Percentiles rank a stretch among this genome's conserved stretches.
Conservation (phyloP, 345 rosid genomes). For the Bretschneidera sinensis region DNA sequence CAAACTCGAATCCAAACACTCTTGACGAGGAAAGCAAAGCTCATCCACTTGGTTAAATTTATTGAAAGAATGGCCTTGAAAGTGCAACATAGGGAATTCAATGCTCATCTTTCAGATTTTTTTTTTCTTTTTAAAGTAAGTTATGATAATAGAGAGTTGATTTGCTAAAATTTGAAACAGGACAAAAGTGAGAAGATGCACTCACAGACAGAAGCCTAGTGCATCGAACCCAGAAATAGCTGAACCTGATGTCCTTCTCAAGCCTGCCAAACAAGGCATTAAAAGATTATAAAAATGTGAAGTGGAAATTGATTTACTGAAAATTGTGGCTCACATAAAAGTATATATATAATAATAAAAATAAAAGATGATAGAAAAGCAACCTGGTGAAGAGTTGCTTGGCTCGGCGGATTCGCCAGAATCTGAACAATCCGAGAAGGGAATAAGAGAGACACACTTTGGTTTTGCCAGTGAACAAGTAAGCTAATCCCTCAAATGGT, state of each 20-base stretch:
- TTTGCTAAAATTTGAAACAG: background rate
- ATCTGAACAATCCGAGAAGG: constrained; percentile 65
- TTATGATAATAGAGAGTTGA: no score
- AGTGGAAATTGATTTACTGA: background rate
- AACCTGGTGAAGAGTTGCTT: constrained; percentile 84
- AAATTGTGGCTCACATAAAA: no score
- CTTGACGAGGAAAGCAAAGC: no score
- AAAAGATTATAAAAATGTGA: background rate
- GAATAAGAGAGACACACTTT: constrained; percentile 45
- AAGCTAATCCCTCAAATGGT: constrained; percentile 66
- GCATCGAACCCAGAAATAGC: constrained; percentile 79
- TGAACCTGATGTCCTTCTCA: constrained; percentile 88
- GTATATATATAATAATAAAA: no score
- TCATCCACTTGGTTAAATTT: no score
- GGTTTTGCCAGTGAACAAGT: constrained; percentile 52
- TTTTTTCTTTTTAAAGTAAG: no score
- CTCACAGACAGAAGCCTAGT: constrained; percentile 63
- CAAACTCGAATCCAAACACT: no score
- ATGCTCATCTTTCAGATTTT: no score
- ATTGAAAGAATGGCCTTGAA: no score
- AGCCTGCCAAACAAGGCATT: constrained; percentile 50
- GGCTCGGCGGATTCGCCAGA: constrained; percentile 81
- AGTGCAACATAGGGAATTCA: no score
- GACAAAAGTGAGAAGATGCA: background rate
- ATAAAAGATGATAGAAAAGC: background rate